phyloP scores from a whole-genome alignment of 352 stramenopile species.

The Phytopythium mirpurense region DNA sequence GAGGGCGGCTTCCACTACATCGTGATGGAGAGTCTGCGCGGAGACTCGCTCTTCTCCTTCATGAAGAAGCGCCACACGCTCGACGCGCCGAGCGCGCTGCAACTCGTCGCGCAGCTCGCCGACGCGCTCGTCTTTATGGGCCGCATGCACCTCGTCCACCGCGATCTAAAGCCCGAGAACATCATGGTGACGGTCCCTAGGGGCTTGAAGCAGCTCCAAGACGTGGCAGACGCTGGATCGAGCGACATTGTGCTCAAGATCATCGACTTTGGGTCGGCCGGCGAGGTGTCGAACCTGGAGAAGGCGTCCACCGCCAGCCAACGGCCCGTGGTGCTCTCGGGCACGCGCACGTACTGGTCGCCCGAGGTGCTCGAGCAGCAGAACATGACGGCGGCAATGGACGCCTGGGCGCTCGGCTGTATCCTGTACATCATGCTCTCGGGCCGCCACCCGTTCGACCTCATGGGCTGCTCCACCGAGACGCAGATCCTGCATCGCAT shows the following conservation, averaged over 20 bases:
- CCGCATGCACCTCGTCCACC: slow-evolving; percentile 57
- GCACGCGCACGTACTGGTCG: slow-evolving; percentile 83
- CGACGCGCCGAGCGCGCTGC: slow-evolving; percentile 32
- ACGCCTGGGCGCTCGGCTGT: slow-evolving; percentile 87
- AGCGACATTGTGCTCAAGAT: slow-evolving; percentile 53
- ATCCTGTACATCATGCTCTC: slow-evolving; percentile 87
- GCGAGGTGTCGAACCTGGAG: slow-evolving; percentile 16
- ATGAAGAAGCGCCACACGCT: slow-evolving; percentile 51
- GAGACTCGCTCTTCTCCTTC: slow-evolving; percentile 65
- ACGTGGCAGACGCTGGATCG: slow-evolving; percentile 11
- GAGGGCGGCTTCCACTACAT: slow-evolving; percentile 83
- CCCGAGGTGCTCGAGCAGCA: slow-evolving; percentile 60
- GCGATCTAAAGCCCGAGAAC: slow-evolving; percentile 89
- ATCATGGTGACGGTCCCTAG: slow-evolving; percentile 47
- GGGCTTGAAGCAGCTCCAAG: slow-evolving; percentile 13
- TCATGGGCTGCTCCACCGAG: slow-evolving; percentile 68
- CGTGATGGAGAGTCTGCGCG: slow-evolving; percentile 68
- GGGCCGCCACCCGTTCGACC: slow-evolving; percentile 84
- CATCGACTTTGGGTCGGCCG: slow-evolving; percentile 86
- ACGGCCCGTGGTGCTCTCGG: slow-evolving; percentile 41
- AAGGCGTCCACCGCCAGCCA: too few relatives aligned
- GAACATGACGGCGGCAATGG: slow-evolving; percentile 68
- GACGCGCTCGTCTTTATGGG: slow-evolving; percentile 71
- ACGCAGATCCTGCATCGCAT: slow-evolving; percentile 69
- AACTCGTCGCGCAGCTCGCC: slow-evolving; percentile 56